A percentile compares a stretch with the other conserved stretches of the same genome.
phyloP scores from a whole-genome alignment of 202 grass and related monocot species.

The Schoenoplectus tabernaemontani region DNA sequence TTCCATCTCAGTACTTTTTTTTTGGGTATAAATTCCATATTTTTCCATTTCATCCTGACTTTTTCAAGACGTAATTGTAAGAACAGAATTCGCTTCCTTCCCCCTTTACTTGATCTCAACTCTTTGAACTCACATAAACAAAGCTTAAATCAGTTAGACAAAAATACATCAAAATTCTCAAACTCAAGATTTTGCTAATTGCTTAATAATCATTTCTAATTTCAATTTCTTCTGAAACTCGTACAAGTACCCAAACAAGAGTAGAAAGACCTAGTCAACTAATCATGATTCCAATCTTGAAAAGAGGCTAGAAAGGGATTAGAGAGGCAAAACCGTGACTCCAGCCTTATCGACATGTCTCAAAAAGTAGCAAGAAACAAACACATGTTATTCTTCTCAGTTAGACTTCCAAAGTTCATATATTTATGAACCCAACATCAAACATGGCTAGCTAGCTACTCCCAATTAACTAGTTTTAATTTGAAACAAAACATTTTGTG shows the following conservation, averaged over 20 bases:
- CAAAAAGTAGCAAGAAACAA: not conserved
- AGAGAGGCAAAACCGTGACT: not conserved
- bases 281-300: not conserved
- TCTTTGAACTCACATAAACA: not conserved
- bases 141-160: not conserved
- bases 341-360: not conserved
- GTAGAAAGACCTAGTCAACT: not conserved
- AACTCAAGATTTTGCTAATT: not conserved
- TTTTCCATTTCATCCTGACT: not conserved
- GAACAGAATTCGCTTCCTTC: not conserved
- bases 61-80: not conserved
- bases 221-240: not conserved
- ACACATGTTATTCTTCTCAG: not conserved
- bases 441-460: not conserved
- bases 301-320: not conserved
- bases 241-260: not conserved
- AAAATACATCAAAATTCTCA: not conserved
- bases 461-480: not conserved
- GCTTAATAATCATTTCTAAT: not conserved
- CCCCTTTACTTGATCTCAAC: not conserved
- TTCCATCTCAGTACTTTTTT: not conserved
- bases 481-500: not conserved
- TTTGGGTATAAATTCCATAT: not conserved
- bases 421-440: not conserved
- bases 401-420: not conserved